Evolutionary conservation across 2,329 filamentous ascomycete species (phyloP), one percentile per base, ranked within the genome.

Genomic region (Seiridium unicorne): DNA sequence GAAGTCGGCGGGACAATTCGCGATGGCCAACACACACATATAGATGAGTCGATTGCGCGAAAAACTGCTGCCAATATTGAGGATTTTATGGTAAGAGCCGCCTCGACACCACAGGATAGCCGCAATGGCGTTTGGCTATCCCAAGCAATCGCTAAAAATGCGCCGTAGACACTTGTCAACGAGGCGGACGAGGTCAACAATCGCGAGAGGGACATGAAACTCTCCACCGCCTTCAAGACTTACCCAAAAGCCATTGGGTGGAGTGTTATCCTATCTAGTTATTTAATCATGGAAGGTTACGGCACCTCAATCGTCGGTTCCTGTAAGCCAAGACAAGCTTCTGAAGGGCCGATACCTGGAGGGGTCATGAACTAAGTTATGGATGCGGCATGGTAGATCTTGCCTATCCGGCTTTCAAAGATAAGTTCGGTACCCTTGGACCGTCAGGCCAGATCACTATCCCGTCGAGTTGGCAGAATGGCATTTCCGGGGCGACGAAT

Each of bases 241-340:
- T 53, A 38, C 13, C 51, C 51, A 34, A 53, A 53, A 38, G 51
- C 51, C 26, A 53, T 53, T 36, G 51, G 13, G 26, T 53, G 51
- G 51, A 49, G 51, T 36, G 31, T 53, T 10, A 36, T 53, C 51
- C 38, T 53, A 34, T 53, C 51, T 36, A 38, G 31, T 36, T 53
- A 31, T 10, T 13, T 53, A 11, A 7, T 71, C 60, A 70, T 71
- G 69, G 65, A 68, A 61, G 66, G 65, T 44, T 63, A 60, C 18
- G 61, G 60, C 46, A 55, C 54, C 42, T 38, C 44, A 3, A 32
- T 26, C 34, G 10, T 51, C 3, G 34, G 18, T 1, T 32, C 18
- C 6, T 48, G 42, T 35, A 36, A 38, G 44, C 44, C n/a, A 10
- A 18, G 8, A 13, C 46, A n/a, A 18, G 4, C 3, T 47, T 18